Percentiles rank a stretch among this genome's conserved stretches.
phyloP scores from a whole-genome alignment of 345 rosid species.

The Eucalyptus marginata region DNA sequence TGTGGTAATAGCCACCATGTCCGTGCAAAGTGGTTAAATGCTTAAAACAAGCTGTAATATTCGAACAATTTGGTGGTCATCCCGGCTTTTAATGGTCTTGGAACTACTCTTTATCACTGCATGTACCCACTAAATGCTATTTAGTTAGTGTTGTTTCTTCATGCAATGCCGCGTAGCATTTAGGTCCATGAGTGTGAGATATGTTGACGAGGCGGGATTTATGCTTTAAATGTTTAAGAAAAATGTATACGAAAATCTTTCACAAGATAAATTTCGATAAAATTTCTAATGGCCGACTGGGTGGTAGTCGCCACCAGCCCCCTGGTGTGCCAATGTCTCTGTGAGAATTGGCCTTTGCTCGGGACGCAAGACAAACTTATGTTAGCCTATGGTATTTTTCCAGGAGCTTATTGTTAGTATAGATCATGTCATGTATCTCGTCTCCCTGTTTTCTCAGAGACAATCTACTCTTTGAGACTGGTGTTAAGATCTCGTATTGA shows the following conservation, averaged over 20 bases:
- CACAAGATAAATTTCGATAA: background rate
- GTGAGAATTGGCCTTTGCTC: background rate
- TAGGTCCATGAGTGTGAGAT: background rate
- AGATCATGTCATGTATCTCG: background rate
- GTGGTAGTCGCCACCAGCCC: background rate
- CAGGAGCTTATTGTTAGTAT: background rate
- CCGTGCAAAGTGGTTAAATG: too few relatives aligned
- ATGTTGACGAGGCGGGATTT: background rate
- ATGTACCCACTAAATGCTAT: background rate
- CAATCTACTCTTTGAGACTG: background rate
- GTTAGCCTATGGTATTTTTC: background rate
- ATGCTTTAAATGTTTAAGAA: background rate
- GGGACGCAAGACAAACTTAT: background rate
- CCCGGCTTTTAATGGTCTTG: background rate
- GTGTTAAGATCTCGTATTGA: background rate
- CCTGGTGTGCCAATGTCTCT: background rate
- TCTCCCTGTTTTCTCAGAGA: background rate
- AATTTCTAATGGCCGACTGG: background rate
- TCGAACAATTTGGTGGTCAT: too few relatives aligned
- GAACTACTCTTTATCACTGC: background rate
- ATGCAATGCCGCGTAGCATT: background rate
- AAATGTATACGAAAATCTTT: background rate
- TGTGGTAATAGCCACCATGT: too few relatives aligned
- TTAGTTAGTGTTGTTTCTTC: background rate
- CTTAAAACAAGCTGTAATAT: too few relatives aligned